These are phyloP conservation scores for Linnemannia elongata DNA, from an alignment of 192 early-diverging fungal species.

Conservation along the genomic window DNA sequence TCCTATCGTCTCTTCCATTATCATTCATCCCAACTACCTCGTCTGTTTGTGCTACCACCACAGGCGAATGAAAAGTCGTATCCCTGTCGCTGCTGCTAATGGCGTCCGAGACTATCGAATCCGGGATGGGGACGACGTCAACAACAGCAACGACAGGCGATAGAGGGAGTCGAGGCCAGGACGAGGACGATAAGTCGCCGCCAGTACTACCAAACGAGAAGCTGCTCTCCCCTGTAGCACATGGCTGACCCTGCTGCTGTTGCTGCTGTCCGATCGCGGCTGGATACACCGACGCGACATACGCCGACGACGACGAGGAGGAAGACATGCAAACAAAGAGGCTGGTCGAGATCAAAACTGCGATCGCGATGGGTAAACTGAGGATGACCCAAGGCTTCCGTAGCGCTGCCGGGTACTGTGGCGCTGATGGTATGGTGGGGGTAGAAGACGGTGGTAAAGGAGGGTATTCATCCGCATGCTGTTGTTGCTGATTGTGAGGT, in stretches of 20 bases:
- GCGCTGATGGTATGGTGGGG: not conserved
- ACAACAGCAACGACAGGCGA: not conserved
- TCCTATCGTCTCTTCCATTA: not conserved
- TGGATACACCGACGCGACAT: not conserved
- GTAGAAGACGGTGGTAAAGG: not conserved
- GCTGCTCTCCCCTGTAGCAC: not conserved
- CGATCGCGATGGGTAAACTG: slow-evolving; percentile 22
- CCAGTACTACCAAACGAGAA: not conserved
- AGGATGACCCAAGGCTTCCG: slow-evolving; percentile 27
- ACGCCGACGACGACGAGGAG: not conserved
- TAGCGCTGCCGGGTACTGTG: not conserved
- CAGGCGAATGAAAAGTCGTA: no score
- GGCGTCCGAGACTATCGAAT: not conserved
- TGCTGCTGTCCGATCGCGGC: not conserved
- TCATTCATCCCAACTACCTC: not conserved
- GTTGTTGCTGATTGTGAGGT: not conserved
- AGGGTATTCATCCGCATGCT: not conserved
- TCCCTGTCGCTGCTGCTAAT: no score
- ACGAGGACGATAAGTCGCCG: not conserved
- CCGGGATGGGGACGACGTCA: not conserved
- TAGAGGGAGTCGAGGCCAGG: not conserved
- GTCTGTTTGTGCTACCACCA: not conserved
- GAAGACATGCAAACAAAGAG: slow-evolving; percentile 22
- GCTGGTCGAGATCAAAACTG: slow-evolving; percentile 20
- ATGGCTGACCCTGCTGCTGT: not conserved